Evolutionary conservation across 768 basidiomycete genomes (phyloP).

Genomic region (Leccinum barrowsii): DNA sequence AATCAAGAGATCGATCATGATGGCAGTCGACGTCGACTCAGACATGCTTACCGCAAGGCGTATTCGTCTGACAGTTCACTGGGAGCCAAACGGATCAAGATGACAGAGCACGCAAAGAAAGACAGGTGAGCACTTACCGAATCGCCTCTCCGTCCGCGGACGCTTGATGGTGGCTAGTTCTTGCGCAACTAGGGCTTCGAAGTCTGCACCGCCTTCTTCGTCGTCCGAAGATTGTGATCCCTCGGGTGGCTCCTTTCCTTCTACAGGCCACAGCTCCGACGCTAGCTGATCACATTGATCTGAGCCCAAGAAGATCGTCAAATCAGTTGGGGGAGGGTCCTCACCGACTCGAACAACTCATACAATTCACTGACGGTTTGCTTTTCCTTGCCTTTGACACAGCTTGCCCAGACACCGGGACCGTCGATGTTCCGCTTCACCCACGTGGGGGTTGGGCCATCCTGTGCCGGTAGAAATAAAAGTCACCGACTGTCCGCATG

Average conservation of each 20-base stretch:
- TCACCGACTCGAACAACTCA: conserved; percentile 74
- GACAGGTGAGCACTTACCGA: conserved; percentile 44
- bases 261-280: conserved; percentile 64
- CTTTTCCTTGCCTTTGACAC: conserved; percentile 81
- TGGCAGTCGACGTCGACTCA: not conserved
- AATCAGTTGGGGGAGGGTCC: conserved; percentile 20
- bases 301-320: not conserved
- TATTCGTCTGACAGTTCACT: conserved; percentile 80
- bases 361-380: conserved; percentile 73
- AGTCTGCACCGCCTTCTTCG: conserved; percentile 42
- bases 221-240: conserved; percentile 31
- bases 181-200: conserved; percentile 69
- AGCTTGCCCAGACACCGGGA: conserved; percentile 84
- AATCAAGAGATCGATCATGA: not conserved
- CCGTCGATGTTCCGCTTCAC: conserved; percentile 66
- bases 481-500: not conserved
- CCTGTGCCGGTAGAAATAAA: conserved; percentile 36
- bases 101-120: not conserved
- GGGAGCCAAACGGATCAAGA: conserved; percentile 5
- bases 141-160: conserved; percentile 58
- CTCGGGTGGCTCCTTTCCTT: conserved; percentile 22
- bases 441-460: conserved; percentile 62
- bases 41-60: conserved; percentile 58
- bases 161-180: conserved; percentile 71
- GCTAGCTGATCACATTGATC: conserved; percentile 50